Conservation (phyloP, 2,329 filamentous ascomycete genomes). For the Colletotrichum sp. region DNA sequence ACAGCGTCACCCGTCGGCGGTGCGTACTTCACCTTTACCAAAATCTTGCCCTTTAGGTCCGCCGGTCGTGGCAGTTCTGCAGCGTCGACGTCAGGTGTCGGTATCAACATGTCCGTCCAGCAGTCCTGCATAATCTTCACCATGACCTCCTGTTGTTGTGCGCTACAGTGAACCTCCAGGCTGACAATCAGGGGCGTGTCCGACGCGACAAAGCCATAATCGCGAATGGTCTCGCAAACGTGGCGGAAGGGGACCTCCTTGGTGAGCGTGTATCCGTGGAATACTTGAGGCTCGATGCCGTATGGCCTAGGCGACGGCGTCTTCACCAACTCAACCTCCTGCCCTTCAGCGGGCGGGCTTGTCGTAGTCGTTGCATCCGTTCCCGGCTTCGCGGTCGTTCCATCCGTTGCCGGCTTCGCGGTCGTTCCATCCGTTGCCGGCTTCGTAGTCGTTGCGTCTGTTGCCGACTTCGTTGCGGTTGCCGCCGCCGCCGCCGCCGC, state of each 20-base stretch:
- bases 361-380: not conserved
- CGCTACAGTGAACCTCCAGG: slow-evolving; percentile 85
- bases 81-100: slow-evolving; percentile 52
- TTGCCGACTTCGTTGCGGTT: not conserved
- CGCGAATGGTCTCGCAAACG: slow-evolving; percentile 80
- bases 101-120: slow-evolving; percentile 77
- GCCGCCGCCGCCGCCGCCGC: not conserved
- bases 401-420: not conserved
- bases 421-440: not conserved
- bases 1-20: slow-evolving; percentile 44
- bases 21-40: slow-evolving; percentile 81
- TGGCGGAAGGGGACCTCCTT: slow-evolving; percentile 86
- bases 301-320: slow-evolving; percentile 28
- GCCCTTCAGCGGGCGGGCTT: not conserved
- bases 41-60: slow-evolving; percentile 77
- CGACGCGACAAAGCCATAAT: slow-evolving; percentile 76
- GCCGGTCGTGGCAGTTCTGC: slow-evolving; percentile 69
- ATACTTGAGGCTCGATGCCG: slow-evolving; percentile 73
- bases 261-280: slow-evolving; percentile 91
- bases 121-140: slow-evolving; percentile 88
- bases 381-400: not conserved
- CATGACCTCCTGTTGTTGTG: slow-evolving; percentile 87
- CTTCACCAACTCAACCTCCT: slow-evolving; percentile 1
- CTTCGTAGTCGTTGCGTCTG: not conserved
- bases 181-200: slow-evolving; percentile 92